Conservation (phyloP, 2,329 filamentous ascomycete genomes). For the Microdochium nivale region DNA sequence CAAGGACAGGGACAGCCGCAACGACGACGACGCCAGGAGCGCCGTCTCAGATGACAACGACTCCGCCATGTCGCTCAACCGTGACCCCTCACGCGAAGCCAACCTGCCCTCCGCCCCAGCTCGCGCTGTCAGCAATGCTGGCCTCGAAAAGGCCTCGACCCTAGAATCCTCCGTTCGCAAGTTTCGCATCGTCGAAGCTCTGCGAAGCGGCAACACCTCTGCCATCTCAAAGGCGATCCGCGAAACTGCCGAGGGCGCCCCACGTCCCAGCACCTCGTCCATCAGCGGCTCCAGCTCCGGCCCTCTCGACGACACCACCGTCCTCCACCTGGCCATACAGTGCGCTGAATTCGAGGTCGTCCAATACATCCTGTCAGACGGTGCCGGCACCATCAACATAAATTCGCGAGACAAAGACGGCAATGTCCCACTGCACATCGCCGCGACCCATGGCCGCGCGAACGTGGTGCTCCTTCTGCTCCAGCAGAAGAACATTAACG, state of each 20-base stretch:
- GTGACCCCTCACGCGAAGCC: background rate
- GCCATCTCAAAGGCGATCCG: constrained; percentile 82
- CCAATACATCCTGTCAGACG: constrained; percentile 83
- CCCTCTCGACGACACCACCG: constrained; percentile 71
- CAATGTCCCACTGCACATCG: constrained; percentile 87
- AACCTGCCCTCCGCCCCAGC: constrained; percentile 3
- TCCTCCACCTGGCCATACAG: constrained; percentile 89
- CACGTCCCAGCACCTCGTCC: constrained; percentile 50
- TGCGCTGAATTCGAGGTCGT: constrained; percentile 89
- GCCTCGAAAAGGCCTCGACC: constrained; percentile 37
- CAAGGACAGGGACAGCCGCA: constrained; percentile 16
- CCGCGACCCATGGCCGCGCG: constrained; percentile 71
- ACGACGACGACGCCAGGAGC: constrained; percentile 13
- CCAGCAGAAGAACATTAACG: constrained; percentile 77
- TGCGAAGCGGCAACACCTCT: constrained; percentile 82
- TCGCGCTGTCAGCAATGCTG: constrained; percentile 17
- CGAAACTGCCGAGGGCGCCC: constrained; percentile 46
- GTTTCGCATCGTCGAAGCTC: constrained; percentile 87
- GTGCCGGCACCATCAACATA: constrained; percentile 61
- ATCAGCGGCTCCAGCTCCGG: constrained; percentile 31
- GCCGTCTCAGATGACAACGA: constrained; percentile 11
- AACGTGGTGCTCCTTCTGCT: constrained; percentile 77
- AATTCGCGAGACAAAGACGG: constrained; percentile 90
- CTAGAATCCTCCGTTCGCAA: constrained; percentile 93
- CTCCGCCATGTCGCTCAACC: constrained; percentile 2